These are phyloP conservation scores for Diutina siamensis DNA, from an alignment of 1,139 yeast species.

Conservation along the genomic window DNA sequence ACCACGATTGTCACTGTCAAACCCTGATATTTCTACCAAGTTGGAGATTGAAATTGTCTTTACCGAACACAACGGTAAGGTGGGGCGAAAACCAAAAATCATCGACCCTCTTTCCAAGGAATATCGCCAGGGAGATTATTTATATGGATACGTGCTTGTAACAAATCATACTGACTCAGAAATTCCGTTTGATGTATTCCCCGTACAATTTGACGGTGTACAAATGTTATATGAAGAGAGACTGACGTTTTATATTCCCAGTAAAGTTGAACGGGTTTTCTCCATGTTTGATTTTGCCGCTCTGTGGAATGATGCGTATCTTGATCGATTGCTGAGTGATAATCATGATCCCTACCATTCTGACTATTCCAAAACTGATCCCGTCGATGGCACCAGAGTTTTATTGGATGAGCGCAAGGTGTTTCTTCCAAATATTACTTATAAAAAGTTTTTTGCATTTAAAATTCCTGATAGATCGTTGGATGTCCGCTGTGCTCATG, in stretches of 20 bases:
- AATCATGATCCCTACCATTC: conserved; percentile 14
- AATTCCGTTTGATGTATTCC: conserved; percentile 10
- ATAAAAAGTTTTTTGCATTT: conserved; percentile 31
- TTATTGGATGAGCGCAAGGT: conserved; percentile 19
- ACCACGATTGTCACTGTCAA: neutral
- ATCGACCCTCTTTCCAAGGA: neutral
- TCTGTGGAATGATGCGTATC: conserved; percentile 27
- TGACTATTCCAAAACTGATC: conserved; percentile 13
- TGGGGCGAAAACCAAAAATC: neutral
- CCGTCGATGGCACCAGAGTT: conserved; percentile 20
- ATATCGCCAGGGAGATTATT: neutral
- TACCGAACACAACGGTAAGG: neutral
- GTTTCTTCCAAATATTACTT: conserved; percentile 22
- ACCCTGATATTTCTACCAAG: neutral
- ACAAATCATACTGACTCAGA: neutral
- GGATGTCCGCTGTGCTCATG: conserved; percentile 25
- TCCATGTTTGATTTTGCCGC: conserved; percentile 33
- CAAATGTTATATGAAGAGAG: conserved; percentile 8
- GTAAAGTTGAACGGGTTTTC: conserved; percentile 15
- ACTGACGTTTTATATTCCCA: conserved; percentile 8
- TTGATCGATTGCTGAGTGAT: conserved; percentile 16
- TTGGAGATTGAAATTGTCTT: neutral
- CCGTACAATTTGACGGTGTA: conserved; percentile 10
- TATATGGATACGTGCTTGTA: conserved; percentile 2
- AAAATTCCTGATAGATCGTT: conserved; percentile 26